Evolutionary conservation across 2,329 filamentous ascomycete genomes (phyloP).

Genomic region (Capronia epimyces): DNA sequence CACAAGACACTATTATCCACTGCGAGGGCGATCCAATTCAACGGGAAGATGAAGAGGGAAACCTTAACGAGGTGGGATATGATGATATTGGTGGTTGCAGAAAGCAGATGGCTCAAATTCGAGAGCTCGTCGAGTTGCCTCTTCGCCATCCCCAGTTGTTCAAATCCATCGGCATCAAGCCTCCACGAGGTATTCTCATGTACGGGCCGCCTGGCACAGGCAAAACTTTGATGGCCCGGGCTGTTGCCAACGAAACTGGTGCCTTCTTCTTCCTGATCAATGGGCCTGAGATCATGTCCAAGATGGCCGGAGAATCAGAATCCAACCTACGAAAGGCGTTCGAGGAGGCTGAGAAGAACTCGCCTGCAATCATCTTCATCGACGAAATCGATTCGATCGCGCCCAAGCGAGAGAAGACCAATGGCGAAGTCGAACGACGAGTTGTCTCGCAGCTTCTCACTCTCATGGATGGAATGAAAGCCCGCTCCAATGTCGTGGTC

Average conservation of each 20-base stretch:
- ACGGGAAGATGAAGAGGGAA: constrained; percentile 98
- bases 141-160: constrained; percentile 96
- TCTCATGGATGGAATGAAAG: constrained; percentile 99
- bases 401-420: constrained; percentile 99
- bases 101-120: constrained; percentile 99
- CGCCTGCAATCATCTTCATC: constrained; percentile 98
- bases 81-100: constrained; percentile 98
- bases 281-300: constrained; percentile 99
- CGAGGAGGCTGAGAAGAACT: constrained; percentile 99
- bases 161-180: constrained; percentile 99
- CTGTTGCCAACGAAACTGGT: constrained; percentile 96
- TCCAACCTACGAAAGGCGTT: constrained; percentile 99
- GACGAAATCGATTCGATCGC: constrained; percentile 99
- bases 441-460: constrained; percentile 95
- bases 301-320: constrained; percentile 99
- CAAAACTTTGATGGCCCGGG: constrained; percentile 98
- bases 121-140: constrained; percentile 95
- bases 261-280: constrained; percentile 99
- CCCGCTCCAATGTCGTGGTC: constrained; percentile 94
- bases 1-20: constrained; percentile 97
- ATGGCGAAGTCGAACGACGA: constrained; percentile 96
- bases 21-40: constrained; percentile 96
- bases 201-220: constrained; percentile 96
- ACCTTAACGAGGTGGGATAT: constrained; percentile 97
- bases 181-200: constrained; percentile 93